Evolutionary conservation across 257 asterid genomes (phyloP).

Genomic region (Voacanga thouarsii): DNA sequence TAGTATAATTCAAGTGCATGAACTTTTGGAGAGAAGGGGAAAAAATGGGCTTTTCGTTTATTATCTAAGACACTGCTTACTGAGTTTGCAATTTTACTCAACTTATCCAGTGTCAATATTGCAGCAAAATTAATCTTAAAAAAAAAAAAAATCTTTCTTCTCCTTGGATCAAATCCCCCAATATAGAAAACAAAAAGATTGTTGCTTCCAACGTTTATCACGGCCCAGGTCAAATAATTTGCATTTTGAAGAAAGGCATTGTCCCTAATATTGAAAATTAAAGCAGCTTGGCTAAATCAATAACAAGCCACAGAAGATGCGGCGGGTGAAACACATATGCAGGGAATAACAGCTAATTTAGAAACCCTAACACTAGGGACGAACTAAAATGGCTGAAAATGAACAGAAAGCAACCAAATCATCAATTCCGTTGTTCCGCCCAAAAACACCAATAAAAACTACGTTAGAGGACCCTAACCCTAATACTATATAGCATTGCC

Average conservation of each 20-base stretch:
- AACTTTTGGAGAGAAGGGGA: too few species aligned
- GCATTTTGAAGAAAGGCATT: not conserved
- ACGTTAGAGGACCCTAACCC: not conserved
- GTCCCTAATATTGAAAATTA: not conserved
- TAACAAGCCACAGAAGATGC: not conserved
- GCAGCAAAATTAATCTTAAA: not conserved
- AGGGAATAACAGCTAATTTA: too few species aligned
- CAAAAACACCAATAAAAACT: not conserved
- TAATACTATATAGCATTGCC: not conserved
- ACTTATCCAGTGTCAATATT: not conserved
- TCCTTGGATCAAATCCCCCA: not conserved
- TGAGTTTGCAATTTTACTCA: too few species aligned
- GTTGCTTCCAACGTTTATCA: not conserved
- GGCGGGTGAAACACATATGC: not conserved
- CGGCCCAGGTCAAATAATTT: not conserved
- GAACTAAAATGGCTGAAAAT: not conserved
- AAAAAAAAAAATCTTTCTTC: not conserved
- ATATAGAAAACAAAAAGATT: not conserved
- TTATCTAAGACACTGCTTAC: too few species aligned
- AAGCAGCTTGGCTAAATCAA: not conserved
- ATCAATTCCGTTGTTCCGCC: not conserved
- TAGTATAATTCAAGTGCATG: too few species aligned
- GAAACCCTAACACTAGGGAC: not conserved
- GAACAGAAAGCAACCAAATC: not conserved
- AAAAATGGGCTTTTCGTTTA: too few species aligned